Percentiles rank a stretch among this genome's conserved stretches.
These are phyloP conservation scores for Asterophora parasitica DNA, from an alignment of 768 basidiomycete genomes.

Conservation along the genomic window DNA sequence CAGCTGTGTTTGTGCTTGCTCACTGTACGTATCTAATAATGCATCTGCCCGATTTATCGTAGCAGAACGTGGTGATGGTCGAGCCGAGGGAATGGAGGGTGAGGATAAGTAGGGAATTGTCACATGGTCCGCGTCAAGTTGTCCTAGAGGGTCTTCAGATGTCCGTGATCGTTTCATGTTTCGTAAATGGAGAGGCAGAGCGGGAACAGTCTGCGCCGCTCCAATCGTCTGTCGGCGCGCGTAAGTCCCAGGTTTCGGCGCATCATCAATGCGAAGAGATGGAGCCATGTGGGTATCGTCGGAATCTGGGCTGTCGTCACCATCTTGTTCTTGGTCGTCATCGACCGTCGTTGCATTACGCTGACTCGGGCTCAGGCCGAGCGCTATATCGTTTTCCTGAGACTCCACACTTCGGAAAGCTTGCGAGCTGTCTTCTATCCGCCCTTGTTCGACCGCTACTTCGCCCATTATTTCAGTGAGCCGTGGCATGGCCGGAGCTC, in stretches of 20 bases:
- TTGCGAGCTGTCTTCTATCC: constrained; percentile 57
- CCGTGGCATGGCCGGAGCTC: constrained; percentile 68
- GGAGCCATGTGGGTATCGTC: constrained; percentile 24
- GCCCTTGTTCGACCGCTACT: constrained; percentile 87
- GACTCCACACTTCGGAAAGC: constrained; percentile 46
- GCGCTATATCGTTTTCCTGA: constrained; percentile 39
- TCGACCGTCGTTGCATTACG: constrained; percentile 18
- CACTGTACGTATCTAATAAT: constrained; percentile 65
- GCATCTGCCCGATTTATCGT: constrained; percentile 44
- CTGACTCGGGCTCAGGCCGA: constrained; percentile 19
- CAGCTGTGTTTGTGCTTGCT: constrained; percentile 62
- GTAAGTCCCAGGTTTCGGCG: constrained; percentile 19
- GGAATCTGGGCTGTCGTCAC: constrained; percentile 33
- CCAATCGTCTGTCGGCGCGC: constrained; percentile 46
- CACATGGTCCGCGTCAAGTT: constrained; percentile 45
- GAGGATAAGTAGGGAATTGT: constrained; percentile 63
- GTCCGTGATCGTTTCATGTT: constrained; percentile 47
- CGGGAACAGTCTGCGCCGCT: constrained; percentile 71
- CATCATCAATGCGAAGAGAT: constrained; percentile 12
- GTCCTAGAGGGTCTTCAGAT: constrained; percentile 74
- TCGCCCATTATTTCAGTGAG: constrained; percentile 73
- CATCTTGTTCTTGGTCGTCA: constrained; percentile 40
- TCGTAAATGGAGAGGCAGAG: constrained; percentile 60
- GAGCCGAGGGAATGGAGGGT: constrained; percentile 54
- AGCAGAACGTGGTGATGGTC: constrained; percentile 41